A percentile compares a stretch with the other conserved stretches of the same genome.
Conservation (phyloP, 2,329 filamentous ascomycete genomes). For the Tolypocladium inflatum region DNA sequence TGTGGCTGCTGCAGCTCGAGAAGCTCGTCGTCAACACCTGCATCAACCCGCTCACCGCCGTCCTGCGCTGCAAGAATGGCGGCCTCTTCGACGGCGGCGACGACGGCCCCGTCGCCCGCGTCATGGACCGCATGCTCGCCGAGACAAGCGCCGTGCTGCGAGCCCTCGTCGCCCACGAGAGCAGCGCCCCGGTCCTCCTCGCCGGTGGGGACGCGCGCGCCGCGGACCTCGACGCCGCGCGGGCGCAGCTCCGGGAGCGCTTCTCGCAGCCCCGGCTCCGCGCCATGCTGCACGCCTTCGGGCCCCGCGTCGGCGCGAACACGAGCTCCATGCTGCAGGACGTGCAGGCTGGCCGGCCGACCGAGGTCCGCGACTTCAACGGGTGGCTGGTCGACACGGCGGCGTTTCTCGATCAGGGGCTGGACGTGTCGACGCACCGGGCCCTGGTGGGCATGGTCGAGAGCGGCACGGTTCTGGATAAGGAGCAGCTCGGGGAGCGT, state of each 20-base stretch:
- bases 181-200: slow-evolving; percentile 28
- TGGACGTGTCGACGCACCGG: slow-evolving; percentile 28
- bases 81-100: slow-evolving; percentile 52
- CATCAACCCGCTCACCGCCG: slow-evolving; percentile 76
- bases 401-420: slow-evolving; percentile 21
- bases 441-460: slow-evolving; percentile 35
- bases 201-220: neutral
- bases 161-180: slow-evolving; percentile 53
- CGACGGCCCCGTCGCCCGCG: slow-evolving; percentile 35
- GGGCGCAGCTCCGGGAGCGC: slow-evolving; percentile 12
- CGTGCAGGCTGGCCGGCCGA: slow-evolving; percentile 36
- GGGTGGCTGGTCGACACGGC: slow-evolving; percentile 45
- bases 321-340: slow-evolving; percentile 56
- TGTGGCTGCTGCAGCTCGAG: slow-evolving; percentile 63
- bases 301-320: slow-evolving; percentile 40
- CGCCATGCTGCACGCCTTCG: slow-evolving; percentile 36
- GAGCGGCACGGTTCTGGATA: slow-evolving; percentile 18
- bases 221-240: neutral
- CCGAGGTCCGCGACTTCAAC: slow-evolving; percentile 50
- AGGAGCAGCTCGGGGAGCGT: slow-evolving; percentile 20
- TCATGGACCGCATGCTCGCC: slow-evolving; percentile 60
- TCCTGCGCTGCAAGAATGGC: slow-evolving; percentile 74
- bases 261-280: slow-evolving; percentile 34
- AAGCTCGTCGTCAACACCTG: slow-evolving; percentile 75
- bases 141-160: slow-evolving; percentile 69